Conservation (phyloP, 192 early-diverging fungal species). For the Backusella morwellensis region DNA sequence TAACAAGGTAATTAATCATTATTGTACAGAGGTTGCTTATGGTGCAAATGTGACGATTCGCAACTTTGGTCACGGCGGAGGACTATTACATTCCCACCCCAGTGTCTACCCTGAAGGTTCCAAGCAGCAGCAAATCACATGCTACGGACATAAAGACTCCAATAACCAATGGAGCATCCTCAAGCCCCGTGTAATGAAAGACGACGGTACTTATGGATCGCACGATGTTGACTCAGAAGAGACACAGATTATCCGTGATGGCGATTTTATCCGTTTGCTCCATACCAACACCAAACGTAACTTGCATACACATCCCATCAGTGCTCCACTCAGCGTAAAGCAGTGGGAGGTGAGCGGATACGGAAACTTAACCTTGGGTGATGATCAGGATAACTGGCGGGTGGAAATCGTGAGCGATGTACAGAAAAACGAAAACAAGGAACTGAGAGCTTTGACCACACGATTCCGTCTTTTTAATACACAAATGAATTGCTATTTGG, state of each 20-base stretch:
- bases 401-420: constrained; percentile 79
- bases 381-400: constrained; percentile 90
- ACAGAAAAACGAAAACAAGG: constrained; percentile 36
- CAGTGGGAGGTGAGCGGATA: constrained; percentile 92
- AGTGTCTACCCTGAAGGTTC: constrained; percentile 84
- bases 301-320: constrained; percentile 83
- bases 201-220: neutral
- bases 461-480: constrained; percentile 79
- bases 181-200: constrained; percentile 42
- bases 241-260: constrained; percentile 59
- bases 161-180: constrained; percentile 92
- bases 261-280: constrained; percentile 80
- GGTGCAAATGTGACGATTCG: constrained; percentile 89
- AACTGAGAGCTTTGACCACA: constrained; percentile 74
- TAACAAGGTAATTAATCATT: neutral
- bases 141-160: constrained; percentile 87
- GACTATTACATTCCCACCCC: constrained; percentile 91
- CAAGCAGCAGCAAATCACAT: constrained; percentile 96
- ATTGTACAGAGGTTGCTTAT: constrained; percentile 74
- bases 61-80: constrained; percentile 79
- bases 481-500: constrained; percentile 71
- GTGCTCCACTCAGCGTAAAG: constrained; percentile 68
- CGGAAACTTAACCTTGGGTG: constrained; percentile 69
- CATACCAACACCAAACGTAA: constrained; percentile 72
- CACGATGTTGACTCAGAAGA: constrained; percentile 30